Percentiles rank a stretch among this genome's conserved stretches.
phyloP scores from a whole-genome alignment of 1,284 basidiomycete species.

The Farysia itapuensis region DNA sequence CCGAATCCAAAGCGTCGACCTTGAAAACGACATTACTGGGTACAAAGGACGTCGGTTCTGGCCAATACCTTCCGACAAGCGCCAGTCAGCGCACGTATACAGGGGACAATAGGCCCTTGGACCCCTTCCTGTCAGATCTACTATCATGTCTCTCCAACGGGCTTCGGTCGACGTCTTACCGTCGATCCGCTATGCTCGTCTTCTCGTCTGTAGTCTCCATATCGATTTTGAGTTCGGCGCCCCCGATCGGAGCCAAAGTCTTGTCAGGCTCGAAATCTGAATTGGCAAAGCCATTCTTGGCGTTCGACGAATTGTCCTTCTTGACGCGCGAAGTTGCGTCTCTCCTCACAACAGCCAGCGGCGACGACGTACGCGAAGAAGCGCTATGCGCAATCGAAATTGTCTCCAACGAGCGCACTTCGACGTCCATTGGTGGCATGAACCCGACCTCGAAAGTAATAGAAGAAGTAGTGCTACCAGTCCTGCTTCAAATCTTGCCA shows the following conservation, averaged over 20 bases:
- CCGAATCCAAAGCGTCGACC: background rate
- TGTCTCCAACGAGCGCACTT: conserved; percentile 67
- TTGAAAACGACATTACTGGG: too few relatives aligned
- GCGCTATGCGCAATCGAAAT: conserved; percentile 21
- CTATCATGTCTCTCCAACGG: conserved; percentile 46
- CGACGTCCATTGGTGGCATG: conserved; percentile 68
- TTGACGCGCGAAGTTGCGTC: conserved; percentile 77
- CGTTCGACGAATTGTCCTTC: conserved; percentile 74
- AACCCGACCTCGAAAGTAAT: conserved; percentile 70
- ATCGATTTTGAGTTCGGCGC: conserved; percentile 20
- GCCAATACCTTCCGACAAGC: conserved; percentile 9
- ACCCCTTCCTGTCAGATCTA: conserved; percentile 40
- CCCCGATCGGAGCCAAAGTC: background rate
- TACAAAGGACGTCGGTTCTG: conserved; percentile 13
- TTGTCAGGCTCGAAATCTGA: background rate
- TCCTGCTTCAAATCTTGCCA: conserved; percentile 40
- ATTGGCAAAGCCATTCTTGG: conserved; percentile 64
- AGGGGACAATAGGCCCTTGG: conserved; percentile 42
- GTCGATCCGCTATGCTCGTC: conserved; percentile 41
- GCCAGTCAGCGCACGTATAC: conserved; percentile 32
- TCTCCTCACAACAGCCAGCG: conserved; percentile 66
- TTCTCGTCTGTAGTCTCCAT: conserved; percentile 41
- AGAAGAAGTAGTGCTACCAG: conserved; percentile 64
- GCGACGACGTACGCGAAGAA: conserved; percentile 64
- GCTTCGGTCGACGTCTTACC: conserved; percentile 29